Conservation (phyloP, 768 basidiomycete genomes). For the Tulasnella sp. region DNA sequence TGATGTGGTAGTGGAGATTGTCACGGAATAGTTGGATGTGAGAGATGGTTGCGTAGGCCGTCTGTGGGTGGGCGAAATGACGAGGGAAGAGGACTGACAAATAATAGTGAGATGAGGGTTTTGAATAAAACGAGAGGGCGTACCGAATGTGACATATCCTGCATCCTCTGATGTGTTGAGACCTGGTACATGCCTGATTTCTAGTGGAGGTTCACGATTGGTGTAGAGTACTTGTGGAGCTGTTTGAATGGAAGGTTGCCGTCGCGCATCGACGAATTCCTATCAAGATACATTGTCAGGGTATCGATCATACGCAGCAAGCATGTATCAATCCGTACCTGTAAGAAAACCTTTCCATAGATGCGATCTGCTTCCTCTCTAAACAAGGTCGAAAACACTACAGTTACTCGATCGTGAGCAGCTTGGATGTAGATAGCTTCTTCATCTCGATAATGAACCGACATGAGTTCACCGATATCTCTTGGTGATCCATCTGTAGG, state of each 20-base stretch:
- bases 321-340: slow-evolving; percentile 37
- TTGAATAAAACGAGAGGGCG: slow-evolving; percentile 15
- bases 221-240: slow-evolving; percentile 96
- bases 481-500: slow-evolving; percentile 37
- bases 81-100: slow-evolving; percentile 77
- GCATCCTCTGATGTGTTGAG: slow-evolving; percentile 74
- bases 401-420: slow-evolving; percentile 87
- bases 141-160: slow-evolving; percentile 86
- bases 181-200: slow-evolving; percentile 77
- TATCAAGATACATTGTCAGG: slow-evolving; percentile 24
- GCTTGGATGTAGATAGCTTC: slow-evolving; percentile 96
- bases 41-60: slow-evolving; percentile 71
- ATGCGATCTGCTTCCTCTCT: slow-evolving; percentile 95
- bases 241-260: slow-evolving; percentile 83
- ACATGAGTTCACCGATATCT: slow-evolving; percentile 72
- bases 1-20: slow-evolving; percentile 99
- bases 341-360: slow-evolving; percentile 95
- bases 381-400: slow-evolving; percentile 95
- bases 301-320: slow-evolving; percentile 4
- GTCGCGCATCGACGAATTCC: slow-evolving; percentile 99
- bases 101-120: background rate
- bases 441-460: slow-evolving; percentile 88
- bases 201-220: slow-evolving; percentile 90
- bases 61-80: slow-evolving; percentile 64
- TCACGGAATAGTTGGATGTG: slow-evolving; percentile 95